Percentiles rank a stretch among this genome's conserved stretches.
Conservation (phyloP, 2,329 filamentous ascomycete species). For the Exserohilum rostratum region DNA sequence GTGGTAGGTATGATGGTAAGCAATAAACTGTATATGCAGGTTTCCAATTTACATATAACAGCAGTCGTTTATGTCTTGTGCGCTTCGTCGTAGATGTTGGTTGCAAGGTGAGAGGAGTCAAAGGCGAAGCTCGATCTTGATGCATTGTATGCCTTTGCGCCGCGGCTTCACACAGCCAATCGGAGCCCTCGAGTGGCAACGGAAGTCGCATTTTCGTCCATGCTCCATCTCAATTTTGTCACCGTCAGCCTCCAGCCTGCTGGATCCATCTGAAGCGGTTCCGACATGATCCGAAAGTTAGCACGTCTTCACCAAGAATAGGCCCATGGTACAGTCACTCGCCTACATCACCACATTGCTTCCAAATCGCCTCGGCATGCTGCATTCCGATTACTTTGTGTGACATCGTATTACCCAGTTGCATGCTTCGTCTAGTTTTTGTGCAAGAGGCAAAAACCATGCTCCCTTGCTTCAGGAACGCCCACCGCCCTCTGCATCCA, state of each 20-base stretch:
- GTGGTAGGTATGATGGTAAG: not conserved
- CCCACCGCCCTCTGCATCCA: constrained; percentile 12
- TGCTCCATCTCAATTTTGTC: too few species aligned
- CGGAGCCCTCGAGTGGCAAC: constrained; percentile 28
- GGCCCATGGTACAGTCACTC: not conserved
- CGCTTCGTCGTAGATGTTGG: not conserved
- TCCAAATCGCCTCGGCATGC: not conserved
- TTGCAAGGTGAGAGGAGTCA: constrained; percentile 7
- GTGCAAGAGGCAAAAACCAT: not conserved
- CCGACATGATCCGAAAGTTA: not conserved
- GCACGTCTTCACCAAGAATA: too few species aligned
- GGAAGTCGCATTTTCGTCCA: constrained; percentile 14
- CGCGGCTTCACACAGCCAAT: constrained; percentile 26
- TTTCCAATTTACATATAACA: not conserved
- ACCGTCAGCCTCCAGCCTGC: too few species aligned
- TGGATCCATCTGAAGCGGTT: not conserved
- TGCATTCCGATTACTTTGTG: not conserved
- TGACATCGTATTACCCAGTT: constrained; percentile 10
- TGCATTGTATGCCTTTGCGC: constrained; percentile 8
- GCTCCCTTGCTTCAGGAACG: constrained; percentile 12
- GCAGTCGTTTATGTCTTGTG: too few species aligned
- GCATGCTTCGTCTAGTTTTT: constrained; percentile 15
- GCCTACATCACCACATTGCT: not conserved
- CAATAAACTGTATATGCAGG: not conserved
- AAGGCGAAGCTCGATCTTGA: not conserved